These are phyloP conservation scores for Trypanosoma avium DNA, from an alignment of 208 protist species.

Conservation along the genomic window DNA sequence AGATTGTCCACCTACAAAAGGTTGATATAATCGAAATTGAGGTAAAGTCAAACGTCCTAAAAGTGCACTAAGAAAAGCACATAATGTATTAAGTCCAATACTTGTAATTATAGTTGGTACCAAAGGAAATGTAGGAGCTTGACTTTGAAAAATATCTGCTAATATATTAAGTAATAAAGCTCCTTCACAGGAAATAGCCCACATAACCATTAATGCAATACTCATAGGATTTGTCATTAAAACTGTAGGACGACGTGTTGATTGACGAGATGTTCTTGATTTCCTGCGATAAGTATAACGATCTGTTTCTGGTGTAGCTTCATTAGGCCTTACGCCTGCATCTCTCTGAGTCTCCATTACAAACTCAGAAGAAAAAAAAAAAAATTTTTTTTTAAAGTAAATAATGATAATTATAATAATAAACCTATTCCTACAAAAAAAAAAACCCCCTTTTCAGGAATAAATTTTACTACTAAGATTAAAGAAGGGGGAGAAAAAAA, in stretches of 20 bases:
- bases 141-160: constrained; percentile 66
- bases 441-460: too few relatives aligned
- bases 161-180: constrained; percentile 56
- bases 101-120: constrained; percentile 32
- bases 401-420: too few relatives aligned
- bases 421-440: too few relatives aligned
- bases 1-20: constrained; percentile 56
- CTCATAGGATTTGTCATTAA: constrained; percentile 32
- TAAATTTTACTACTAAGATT: too few relatives aligned
- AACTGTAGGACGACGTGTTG: not conserved
- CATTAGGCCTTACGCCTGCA: not conserved
- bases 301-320: not conserved
- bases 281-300: not conserved
- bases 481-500: too few relatives aligned
- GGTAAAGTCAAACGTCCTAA: constrained; percentile 38
- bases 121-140: constrained; percentile 43
- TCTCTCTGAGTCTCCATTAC: too few relatives aligned
- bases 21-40: constrained; percentile 64
- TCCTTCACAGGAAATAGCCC: constrained; percentile 35
- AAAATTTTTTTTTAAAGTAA: not conserved
- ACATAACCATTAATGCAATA: constrained; percentile 43
- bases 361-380: too few relatives aligned
- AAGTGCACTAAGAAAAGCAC: constrained; percentile 31
- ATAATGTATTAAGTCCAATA: constrained; percentile 39
- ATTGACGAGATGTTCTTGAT: not conserved